phyloP scores from a whole-genome alignment of 768 basidiomycete genomes.

The Peribolospora kevripleyi region DNA sequence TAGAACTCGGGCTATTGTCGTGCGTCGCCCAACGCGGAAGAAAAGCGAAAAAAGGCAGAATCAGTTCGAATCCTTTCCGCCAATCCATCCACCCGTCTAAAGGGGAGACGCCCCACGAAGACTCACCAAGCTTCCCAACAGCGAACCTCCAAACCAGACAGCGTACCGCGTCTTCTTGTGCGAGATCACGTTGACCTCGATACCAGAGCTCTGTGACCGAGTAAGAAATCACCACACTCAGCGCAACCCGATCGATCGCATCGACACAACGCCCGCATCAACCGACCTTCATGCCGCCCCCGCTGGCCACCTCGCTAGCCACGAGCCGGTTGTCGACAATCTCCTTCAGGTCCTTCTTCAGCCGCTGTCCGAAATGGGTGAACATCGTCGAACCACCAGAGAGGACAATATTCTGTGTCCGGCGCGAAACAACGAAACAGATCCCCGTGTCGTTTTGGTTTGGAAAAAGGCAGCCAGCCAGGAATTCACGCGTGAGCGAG shows the following conservation, averaged over 20 bases:
- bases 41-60: background rate
- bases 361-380: conserved; percentile 87
- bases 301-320: conserved; percentile 45
- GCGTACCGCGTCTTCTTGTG: conserved; percentile 94
- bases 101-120: background rate
- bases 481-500: background rate
- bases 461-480: background rate
- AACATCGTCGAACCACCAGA: conserved; percentile 99
- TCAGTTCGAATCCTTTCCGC: background rate
- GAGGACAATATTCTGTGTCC: conserved; percentile 70
- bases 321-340: conserved; percentile 77
- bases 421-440: background rate
- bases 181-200: conserved; percentile 92
- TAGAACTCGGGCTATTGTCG: background rate
- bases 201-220: conserved; percentile 53
- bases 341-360: conserved; percentile 85
- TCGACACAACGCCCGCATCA: background rate
- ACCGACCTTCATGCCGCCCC: conserved; percentile 47
- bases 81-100: background rate
- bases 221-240: background rate
- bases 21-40: background rate
- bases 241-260: background rate
- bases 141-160: conserved; percentile 93
- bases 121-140: conserved; percentile 49
- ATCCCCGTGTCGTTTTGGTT: background rate